phyloP scores from a whole-genome alignment of 805 yeast species.

The Monosporozyma servazzii region DNA sequence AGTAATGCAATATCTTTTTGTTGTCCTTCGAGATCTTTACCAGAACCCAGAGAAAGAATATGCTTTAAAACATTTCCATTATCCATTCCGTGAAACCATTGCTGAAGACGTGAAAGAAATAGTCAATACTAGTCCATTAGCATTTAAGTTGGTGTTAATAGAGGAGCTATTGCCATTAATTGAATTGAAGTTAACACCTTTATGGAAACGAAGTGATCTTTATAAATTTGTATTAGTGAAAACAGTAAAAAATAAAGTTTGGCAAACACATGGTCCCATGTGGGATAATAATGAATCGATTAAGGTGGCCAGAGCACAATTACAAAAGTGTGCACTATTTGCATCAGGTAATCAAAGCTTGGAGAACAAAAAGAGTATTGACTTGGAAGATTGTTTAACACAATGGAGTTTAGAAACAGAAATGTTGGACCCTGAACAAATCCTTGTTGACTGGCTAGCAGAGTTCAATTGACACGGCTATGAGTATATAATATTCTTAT shows the following conservation, averaged over 20 bases:
- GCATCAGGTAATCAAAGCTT: conserved; percentile 8
- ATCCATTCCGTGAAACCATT: not conserved
- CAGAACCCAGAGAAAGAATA: conserved; percentile 15
- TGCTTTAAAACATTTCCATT: not conserved
- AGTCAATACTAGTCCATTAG: conserved; percentile 7
- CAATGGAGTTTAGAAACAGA: conserved; percentile 12
- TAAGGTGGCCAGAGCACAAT: not conserved
- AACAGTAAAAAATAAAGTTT: conserved; percentile 19
- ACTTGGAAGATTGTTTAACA: conserved; percentile 15
- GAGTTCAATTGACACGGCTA: conserved; percentile 9
- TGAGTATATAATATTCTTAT: not conserved
- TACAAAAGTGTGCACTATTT: conserved; percentile 13
- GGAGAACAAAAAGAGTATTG: conserved; percentile 8
- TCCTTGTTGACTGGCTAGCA: conserved; percentile 17
- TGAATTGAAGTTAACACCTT: conserved; percentile 17
- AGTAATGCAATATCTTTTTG: conserved; percentile 26
- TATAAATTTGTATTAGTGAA: conserved; percentile 19
- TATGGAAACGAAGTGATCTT: conserved; percentile 22
- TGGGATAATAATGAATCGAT: not conserved
- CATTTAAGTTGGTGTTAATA: conserved; percentile 16
- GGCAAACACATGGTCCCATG: conserved; percentile 9
- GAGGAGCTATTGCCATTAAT: conserved; percentile 19
- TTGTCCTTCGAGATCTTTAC: conserved; percentile 19
- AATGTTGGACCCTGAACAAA: conserved; percentile 13
- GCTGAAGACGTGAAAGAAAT: conserved; percentile 16